phyloP scores from a whole-genome alignment of 73 alveolate genomes.

The Paramecium caudatum region DNA sequence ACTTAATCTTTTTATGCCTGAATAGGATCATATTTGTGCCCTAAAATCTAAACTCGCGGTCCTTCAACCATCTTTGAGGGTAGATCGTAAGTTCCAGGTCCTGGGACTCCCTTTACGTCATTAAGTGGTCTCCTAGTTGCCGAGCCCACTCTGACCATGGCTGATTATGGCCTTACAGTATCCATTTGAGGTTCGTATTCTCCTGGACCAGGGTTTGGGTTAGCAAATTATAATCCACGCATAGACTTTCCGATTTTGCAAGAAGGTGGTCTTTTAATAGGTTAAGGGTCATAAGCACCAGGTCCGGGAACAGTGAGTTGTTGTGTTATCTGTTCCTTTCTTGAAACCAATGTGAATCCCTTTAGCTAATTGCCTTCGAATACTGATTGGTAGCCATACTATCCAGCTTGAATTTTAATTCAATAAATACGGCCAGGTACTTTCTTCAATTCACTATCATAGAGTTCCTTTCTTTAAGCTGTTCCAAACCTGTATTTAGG shows the following conservation, averaged over 20 bases:
- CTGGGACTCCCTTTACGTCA: constrained; percentile 57
- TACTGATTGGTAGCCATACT: background rate
- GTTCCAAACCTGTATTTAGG: constrained; percentile 54
- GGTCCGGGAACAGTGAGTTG: constrained; percentile 63
- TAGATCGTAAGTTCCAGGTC: constrained; percentile 77
- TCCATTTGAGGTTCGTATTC: constrained; percentile 50
- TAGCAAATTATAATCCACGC: constrained; percentile 3
- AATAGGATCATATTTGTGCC: constrained; percentile 72
- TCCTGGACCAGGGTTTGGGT: constrained; percentile 76
- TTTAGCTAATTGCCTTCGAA: constrained; percentile 1
- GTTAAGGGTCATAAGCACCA: constrained; percentile 65
- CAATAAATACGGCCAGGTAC: constrained; percentile 37
- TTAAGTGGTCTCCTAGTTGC: constrained; percentile 58
- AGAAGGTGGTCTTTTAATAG: constrained; percentile 55
- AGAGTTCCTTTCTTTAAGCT: constrained; percentile 25
- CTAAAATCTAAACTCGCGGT: constrained; percentile 51
- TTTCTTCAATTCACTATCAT: constrained; percentile 30
- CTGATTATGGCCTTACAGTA: constrained; percentile 34
- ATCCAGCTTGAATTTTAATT: constrained; percentile 21
- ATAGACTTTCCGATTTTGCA: constrained; percentile 35
- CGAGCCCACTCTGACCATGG: constrained; percentile 62
- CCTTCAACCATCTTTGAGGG: constrained; percentile 77
- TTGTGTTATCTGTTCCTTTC: constrained; percentile 7
- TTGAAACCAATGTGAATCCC: constrained; percentile 46
- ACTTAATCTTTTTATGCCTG: constrained; percentile 54